These are phyloP conservation scores for Stromatinia cepivora DNA, from an alignment of 2,329 filamentous ascomycete species.

Conservation along the genomic window DNA sequence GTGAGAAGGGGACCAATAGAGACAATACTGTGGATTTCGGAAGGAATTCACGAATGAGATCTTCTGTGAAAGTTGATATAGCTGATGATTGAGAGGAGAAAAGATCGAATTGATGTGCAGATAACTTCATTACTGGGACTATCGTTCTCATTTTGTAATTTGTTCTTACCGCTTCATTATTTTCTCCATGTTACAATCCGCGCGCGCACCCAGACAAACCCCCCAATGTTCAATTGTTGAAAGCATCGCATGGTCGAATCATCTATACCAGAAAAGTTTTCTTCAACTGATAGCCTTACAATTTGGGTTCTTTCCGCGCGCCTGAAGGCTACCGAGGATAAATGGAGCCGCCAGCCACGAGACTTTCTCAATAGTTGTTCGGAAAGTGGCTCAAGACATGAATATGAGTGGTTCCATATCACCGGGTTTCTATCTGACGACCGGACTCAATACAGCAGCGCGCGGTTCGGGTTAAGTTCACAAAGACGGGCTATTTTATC, in stretches of 20 bases:
- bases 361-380: slow-evolving; percentile 26
- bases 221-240: neutral
- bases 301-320: slow-evolving; percentile 33
- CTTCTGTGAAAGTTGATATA: slow-evolving; percentile 5
- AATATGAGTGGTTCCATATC: slow-evolving; percentile 34
- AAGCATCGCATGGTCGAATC: slow-evolving; percentile 17
- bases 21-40: neutral
- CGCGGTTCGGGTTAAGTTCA: slow-evolving; percentile 7
- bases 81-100: slow-evolving; percentile 2
- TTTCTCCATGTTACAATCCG: slow-evolving; percentile 4
- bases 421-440: slow-evolving; percentile 9
- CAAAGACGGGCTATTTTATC: neutral
- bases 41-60: neutral
- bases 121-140: slow-evolving; percentile 1
- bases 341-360: slow-evolving; percentile 34
- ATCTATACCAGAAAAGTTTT: slow-evolving; percentile 1
- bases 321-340: slow-evolving; percentile 25
- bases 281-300: slow-evolving; percentile 25
- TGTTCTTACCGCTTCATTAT: neutral
- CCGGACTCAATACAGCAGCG: slow-evolving; percentile 17
- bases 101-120: neutral
- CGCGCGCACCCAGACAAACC: slow-evolving; percentile 9
- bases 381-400: slow-evolving; percentile 33
- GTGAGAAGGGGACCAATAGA: neutral
- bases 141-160: slow-evolving; percentile 14